Evolutionary conservation across 2,329 filamentous ascomycete species (phyloP).

Genomic region (Colletotrichum spaethianum): DNA sequence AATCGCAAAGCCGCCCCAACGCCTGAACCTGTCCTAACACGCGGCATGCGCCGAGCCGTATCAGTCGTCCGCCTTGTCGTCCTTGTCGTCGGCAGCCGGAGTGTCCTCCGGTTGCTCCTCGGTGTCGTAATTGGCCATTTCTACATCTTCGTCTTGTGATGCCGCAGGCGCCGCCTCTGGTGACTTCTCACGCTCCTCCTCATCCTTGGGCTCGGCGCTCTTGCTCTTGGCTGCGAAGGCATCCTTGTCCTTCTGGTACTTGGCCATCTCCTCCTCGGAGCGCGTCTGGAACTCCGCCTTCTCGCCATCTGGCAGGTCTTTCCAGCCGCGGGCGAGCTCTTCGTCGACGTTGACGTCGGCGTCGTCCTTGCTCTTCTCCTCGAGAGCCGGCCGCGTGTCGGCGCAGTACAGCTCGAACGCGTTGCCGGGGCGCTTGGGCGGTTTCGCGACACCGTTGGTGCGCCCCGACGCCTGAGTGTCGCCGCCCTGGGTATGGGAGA

Average conservation of each 20-base stretch:
- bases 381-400: conserved; percentile 61
- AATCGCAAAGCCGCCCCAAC: conserved; percentile 31
- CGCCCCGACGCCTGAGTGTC: conserved; percentile 50
- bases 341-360: conserved; percentile 62
- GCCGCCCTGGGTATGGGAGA: conserved; percentile 62
- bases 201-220: conserved; percentile 42
- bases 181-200: conserved; percentile 44
- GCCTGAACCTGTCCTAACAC: conserved; percentile 18
- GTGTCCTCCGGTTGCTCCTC: conserved; percentile 51
- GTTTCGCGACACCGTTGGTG: conserved; percentile 59
- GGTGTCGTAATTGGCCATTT: conserved; percentile 64
- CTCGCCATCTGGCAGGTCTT: conserved; percentile 63
- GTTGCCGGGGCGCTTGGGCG: conserved; percentile 59
- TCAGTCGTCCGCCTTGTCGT: conserved; percentile 37
- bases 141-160: conserved; percentile 63
- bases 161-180: conserved; percentile 43
- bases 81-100: conserved; percentile 36
- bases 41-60: not conserved
- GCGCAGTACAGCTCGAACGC: conserved; percentile 71
- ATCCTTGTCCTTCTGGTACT: conserved; percentile 61
- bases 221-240: conserved; percentile 44
- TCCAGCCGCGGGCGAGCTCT: conserved; percentile 69
- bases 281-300: conserved; percentile 64
- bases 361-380: conserved; percentile 60
- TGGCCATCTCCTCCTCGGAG: conserved; percentile 55